A percentile compares a stretch with the other conserved stretches of the same genome.
These are phyloP conservation scores for Teunomyces atbi DNA, from an alignment of 805 yeast genomes.

Conservation along the genomic window DNA sequence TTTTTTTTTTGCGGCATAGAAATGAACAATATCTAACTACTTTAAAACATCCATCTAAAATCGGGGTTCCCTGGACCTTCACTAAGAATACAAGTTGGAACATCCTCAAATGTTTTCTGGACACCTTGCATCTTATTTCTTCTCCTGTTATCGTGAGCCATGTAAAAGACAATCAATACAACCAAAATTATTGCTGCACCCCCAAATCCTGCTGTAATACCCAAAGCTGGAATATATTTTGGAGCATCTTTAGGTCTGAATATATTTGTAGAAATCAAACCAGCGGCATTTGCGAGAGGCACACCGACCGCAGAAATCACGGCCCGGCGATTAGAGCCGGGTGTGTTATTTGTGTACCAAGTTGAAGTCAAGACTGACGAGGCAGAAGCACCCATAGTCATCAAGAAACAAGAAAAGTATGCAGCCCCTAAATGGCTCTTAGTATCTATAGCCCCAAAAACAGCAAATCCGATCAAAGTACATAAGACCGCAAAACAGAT, in stretches of 20 bases:
- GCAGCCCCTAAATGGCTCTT: conserved; percentile 37
- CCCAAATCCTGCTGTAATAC: conserved; percentile 30
- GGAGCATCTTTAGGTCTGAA: conserved; percentile 33
- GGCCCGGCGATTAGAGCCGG: conserved; percentile 45
- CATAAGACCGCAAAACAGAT: conserved; percentile 35
- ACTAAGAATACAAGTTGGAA: conserved; percentile 41
- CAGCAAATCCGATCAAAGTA: conserved; percentile 46
- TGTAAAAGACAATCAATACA: conserved; percentile 25
- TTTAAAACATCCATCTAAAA: conserved; percentile 47
- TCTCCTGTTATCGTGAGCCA: conserved; percentile 43
- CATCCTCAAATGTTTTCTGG: conserved; percentile 35
- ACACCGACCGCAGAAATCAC: conserved; percentile 47
- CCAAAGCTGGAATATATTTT: conserved; percentile 29
- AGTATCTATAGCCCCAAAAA: conserved; percentile 46
- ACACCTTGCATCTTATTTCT: conserved; percentile 42
- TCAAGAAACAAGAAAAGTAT: conserved; percentile 43
- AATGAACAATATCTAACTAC: neutral
- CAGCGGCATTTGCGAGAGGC: conserved; percentile 33
- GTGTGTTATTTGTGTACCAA: conserved; percentile 51
- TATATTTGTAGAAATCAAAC: conserved; percentile 31
- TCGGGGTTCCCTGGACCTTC: conserved; percentile 47
- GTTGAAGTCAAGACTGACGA: conserved; percentile 50
- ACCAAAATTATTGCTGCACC: conserved; percentile 29
- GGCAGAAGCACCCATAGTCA: conserved; percentile 50
- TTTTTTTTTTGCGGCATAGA: conserved; percentile 1